phyloP scores from a whole-genome alignment of 495 filamentous ascomycete species.

The Zalerion maritima region DNA sequence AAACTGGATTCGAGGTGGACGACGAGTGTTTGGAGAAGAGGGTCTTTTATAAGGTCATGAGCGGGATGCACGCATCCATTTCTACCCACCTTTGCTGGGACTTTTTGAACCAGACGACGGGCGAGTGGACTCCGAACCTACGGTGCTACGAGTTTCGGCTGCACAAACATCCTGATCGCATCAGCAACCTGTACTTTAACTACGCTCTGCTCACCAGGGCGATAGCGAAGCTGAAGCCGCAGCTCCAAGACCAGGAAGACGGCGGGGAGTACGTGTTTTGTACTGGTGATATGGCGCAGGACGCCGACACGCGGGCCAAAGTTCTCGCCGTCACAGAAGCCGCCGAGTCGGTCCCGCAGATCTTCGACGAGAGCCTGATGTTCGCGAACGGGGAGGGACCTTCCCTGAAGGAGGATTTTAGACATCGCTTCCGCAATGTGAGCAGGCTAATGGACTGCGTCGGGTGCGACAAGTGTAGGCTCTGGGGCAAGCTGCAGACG shows the following conservation, averaged over 20 bases:
- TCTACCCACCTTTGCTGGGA: slow-evolving; percentile 93
- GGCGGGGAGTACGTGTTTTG: slow-evolving; percentile 66
- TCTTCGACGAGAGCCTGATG: slow-evolving; percentile 93
- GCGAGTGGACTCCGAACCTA: slow-evolving; percentile 85
- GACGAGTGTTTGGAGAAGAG: slow-evolving; percentile 95
- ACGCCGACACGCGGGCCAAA: slow-evolving; percentile 62
- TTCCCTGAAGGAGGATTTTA: slow-evolving; percentile 91
- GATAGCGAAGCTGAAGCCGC: slow-evolving; percentile 75
- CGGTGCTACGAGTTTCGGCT: slow-evolving; percentile 78
- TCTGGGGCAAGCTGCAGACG: slow-evolving; percentile 97
- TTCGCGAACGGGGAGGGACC: slow-evolving; percentile 59
- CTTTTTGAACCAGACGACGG: slow-evolving; percentile 89
- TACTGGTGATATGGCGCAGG: slow-evolving; percentile 66
- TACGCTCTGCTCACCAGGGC: slow-evolving; percentile 87
- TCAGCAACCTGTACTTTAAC: slow-evolving; percentile 98
- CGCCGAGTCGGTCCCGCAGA: slow-evolving; percentile 48
- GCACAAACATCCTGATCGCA: slow-evolving; percentile 70
- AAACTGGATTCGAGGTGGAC: slow-evolving; percentile 52
- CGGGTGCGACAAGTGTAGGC: slow-evolving; percentile 93
- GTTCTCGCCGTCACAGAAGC: slow-evolving; percentile 58
- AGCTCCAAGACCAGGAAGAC: slow-evolving; percentile 53
- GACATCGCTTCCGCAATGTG: slow-evolving; percentile 92
- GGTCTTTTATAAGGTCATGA: slow-evolving; percentile 87
- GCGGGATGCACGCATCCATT: slow-evolving; percentile 95
- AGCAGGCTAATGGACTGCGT: slow-evolving; percentile 96